These are phyloP conservation scores for Goffeauzyma gilvescens DNA, from an alignment of 768 basidiomycete species.

Conservation along the genomic window DNA sequence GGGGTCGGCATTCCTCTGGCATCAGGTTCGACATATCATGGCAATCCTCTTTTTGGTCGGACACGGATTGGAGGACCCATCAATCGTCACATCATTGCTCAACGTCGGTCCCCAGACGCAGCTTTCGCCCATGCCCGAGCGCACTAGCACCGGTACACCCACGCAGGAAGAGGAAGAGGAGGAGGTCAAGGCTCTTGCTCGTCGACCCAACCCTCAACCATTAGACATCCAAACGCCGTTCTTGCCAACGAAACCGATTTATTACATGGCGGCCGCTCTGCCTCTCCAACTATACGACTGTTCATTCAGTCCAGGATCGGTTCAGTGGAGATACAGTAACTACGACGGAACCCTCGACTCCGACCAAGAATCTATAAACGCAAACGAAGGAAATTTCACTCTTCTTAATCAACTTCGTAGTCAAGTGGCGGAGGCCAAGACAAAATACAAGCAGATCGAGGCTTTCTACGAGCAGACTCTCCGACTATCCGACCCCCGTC, in stretches of 20 bases:
- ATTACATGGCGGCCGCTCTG: slow-evolving; percentile 80
- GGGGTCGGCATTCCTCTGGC: slow-evolving; percentile 78
- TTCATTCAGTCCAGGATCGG: slow-evolving; percentile 45
- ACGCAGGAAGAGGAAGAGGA: not conserved
- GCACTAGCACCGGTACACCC: not conserved
- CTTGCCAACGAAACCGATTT: slow-evolving; percentile 48
- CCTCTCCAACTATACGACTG: slow-evolving; percentile 88
- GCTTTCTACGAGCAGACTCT: slow-evolving; percentile 46
- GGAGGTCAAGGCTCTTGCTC: slow-evolving; percentile 1
- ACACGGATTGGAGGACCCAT: slow-evolving; percentile 52
- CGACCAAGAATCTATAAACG: slow-evolving; percentile 4
- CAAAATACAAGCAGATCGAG: slow-evolving; percentile 45
- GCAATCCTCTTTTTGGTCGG: slow-evolving; percentile 77
- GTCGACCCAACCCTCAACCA: not conserved
- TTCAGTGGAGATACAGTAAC: slow-evolving; percentile 53
- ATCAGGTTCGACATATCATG: slow-evolving; percentile 91
- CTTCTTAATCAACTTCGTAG: slow-evolving; percentile 17
- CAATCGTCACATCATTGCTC: slow-evolving; percentile 51
- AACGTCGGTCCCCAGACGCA: slow-evolving; percentile 43
- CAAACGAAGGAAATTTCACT: slow-evolving; percentile 12
- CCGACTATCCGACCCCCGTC: slow-evolving; percentile 37
- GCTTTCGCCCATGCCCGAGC: not conserved
- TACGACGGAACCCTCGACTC: slow-evolving; percentile 29
- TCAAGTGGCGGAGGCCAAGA: slow-evolving; percentile 17
- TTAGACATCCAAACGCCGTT: not conserved